Conservation (phyloP, 495 filamentous ascomycete species). For the Lepraria neglecta region DNA sequence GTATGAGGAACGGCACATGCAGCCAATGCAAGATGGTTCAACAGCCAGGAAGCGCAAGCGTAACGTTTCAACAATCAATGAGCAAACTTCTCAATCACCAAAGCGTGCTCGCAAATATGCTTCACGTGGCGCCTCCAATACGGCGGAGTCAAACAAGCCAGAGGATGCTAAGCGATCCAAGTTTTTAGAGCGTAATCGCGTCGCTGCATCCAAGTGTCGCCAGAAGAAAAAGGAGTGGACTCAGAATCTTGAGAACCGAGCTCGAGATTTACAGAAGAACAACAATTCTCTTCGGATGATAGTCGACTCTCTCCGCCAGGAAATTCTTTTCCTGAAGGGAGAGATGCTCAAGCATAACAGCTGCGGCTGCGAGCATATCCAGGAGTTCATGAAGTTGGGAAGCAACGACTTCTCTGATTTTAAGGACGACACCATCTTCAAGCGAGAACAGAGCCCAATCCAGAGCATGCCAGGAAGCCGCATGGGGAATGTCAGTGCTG, state of each 20-base stretch:
- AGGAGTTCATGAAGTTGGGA: constrained; percentile 18
- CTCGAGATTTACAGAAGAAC: constrained; percentile 34
- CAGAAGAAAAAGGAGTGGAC: constrained; percentile 80
- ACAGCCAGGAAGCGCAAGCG: constrained; percentile 14
- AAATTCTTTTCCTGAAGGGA: constrained; percentile 51
- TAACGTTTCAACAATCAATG: not conserved
- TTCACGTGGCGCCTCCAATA: constrained; percentile 6
- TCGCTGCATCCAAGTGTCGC: constrained; percentile 81
- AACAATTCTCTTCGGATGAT: constrained; percentile 25
- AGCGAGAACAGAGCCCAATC: constrained; percentile 18
- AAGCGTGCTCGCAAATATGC: constrained; percentile 28
- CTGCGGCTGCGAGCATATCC: constrained; percentile 37
- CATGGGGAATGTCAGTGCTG: constrained; percentile 1
- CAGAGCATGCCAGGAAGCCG: constrained; percentile 15
- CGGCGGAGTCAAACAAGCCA: constrained; percentile 14
- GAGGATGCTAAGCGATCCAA: constrained; percentile 29
- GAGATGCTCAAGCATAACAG: constrained; percentile 53
- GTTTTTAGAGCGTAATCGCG: constrained; percentile 72
- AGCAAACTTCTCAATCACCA: constrained; percentile 2
- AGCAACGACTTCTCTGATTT: constrained; percentile 6
- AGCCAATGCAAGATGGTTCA: not conserved
- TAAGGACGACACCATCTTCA: not conserved
- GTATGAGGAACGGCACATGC: constrained; percentile 15
- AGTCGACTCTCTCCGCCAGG: constrained; percentile 37
- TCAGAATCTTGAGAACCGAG: constrained; percentile 47